These are phyloP conservation scores for Fusarium nurragi DNA, from an alignment of 2,329 filamentous ascomycete species.

Conservation along the genomic window DNA sequence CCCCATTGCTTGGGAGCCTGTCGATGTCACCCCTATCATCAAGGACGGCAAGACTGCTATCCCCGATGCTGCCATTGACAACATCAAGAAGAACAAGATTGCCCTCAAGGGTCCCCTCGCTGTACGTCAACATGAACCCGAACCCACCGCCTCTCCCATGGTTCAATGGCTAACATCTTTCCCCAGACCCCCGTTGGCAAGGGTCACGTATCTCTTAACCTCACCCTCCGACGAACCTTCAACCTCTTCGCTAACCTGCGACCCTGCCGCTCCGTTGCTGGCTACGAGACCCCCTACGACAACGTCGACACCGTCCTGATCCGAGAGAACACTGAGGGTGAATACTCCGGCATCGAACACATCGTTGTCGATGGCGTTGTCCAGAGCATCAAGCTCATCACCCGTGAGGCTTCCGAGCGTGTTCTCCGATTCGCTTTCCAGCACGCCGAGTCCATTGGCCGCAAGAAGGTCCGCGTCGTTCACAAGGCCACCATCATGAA, in stretches of 20 bases:
- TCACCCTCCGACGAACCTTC: conserved; percentile 98
- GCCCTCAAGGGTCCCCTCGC: conserved; percentile 98
- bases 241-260: conserved; percentile 99
- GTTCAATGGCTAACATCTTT: conserved; percentile 23
- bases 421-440: conserved; percentile 98
- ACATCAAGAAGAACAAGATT: conserved; percentile 94
- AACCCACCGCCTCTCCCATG: conserved; percentile 6
- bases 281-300: conserved; percentile 99
- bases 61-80: conserved; percentile 89
- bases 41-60: conserved; percentile 97
- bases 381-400: conserved; percentile 99
- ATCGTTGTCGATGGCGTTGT: conserved; percentile 97
- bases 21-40: conserved; percentile 92
- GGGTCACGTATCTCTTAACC: conserved; percentile 98
- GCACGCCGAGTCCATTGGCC: conserved; percentile 91
- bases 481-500: conserved; percentile 99
- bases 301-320: conserved; percentile 97
- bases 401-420: conserved; percentile 90
- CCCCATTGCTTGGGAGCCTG: conserved; percentile 95
- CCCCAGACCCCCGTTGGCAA: conserved; percentile 91
- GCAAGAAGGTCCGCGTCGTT: conserved; percentile 95
- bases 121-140: conserved; percentile 61
- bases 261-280: conserved; percentile 94
- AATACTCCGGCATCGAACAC: conserved; percentile 99
- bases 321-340: conserved; percentile 99